Evolutionary conservation across 805 yeast genomes (phyloP), one percentile per base, ranked within the genome.

Genomic region (Priceomyces fermenticarens): DNA sequence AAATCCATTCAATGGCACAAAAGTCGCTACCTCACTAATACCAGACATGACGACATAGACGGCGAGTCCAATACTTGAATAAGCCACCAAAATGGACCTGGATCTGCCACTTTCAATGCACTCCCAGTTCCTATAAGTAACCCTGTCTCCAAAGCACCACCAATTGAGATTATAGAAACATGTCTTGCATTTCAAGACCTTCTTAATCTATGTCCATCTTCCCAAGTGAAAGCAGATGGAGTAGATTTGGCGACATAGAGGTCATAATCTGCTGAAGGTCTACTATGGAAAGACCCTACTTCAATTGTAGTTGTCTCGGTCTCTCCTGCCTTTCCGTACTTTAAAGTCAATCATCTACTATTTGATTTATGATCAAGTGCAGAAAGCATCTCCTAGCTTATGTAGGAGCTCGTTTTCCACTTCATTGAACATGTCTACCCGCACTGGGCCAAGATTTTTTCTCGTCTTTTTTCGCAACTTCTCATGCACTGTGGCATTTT

Each of bases 81-180:
- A 87, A 3, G 87, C 77, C 39, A 85, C 73, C 32, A 86, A 70
- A 34, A 78, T 69, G 39, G 80, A 20, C 73, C 84, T 2, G 83
- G 91, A 7, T 93, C 95, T 10, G 87, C 88, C 9, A 72, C 58
- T n/a, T 73, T 68, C 40, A 85, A 68, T 1, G 90, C 81, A 11
- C 80, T 65, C 42, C 89, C 88, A 3, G 90, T 83, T 53, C 89
- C 88, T 49, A 86, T 81, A 48, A 86, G 67, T 41, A 86, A 70
- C 55, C 90, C 95, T 1, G 93, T 84, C 40, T 91, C 93, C 40
- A 85, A 63, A 6, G 91, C 86, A 49, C 93, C 91, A 49, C 93
- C 93, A 48, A 87, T 78, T 47, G 93, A 84, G 54, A 83, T 79
- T 85, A 83, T 79, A 42, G 80, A 72, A 47, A 81, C 72, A 54